A percentile compares a stretch with the other conserved stretches of the same genome.
These are phyloP conservation scores for Aquilaria agallochum DNA, from an alignment of 441 rosid species.

Conservation along the genomic window DNA sequence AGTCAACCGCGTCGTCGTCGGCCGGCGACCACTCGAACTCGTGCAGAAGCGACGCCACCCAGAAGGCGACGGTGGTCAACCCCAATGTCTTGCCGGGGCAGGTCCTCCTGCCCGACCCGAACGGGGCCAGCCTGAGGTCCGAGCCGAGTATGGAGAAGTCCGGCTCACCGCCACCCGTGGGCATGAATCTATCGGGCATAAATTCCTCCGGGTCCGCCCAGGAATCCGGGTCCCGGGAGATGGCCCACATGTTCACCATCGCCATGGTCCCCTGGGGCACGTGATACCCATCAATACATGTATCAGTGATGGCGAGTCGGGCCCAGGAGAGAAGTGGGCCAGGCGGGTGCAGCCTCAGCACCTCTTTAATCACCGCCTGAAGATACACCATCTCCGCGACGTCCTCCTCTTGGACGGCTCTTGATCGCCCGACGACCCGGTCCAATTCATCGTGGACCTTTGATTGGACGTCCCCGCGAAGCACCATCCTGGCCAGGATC, in stretches of 20 bases:
- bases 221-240: constrained; percentile 50
- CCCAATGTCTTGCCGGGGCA: constrained; percentile 70
- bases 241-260: constrained; percentile 84
- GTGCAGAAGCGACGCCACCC: constrained; percentile 52
- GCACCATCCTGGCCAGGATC: constrained; percentile 60
- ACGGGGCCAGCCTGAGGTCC: constrained; percentile 62
- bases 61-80: constrained; percentile 41
- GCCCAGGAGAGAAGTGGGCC: constrained; percentile 78
- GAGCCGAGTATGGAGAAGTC: constrained; percentile 62
- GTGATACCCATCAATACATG: constrained; percentile 52
- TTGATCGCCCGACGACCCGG: constrained; percentile 42
- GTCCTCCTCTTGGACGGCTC: constrained; percentile 41
- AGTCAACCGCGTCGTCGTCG: constrained; percentile 29
- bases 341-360: constrained; percentile 62
- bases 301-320: constrained; percentile 50
- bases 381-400: constrained; percentile 35
- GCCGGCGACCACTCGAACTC: constrained; percentile 52
- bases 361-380: constrained; percentile 55
- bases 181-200: constrained; percentile 49
- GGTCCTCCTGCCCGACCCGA: constrained; percentile 60
- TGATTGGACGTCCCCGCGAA: constrained; percentile 44
- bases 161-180: constrained; percentile 25
- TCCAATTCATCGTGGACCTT: constrained; percentile 55
- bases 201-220: constrained; percentile 53
- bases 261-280: constrained; percentile 65